These are phyloP conservation scores for Ascocoryne sarcoides DNA, from an alignment of 2,329 filamentous ascomycete species.

Conservation along the genomic window DNA sequence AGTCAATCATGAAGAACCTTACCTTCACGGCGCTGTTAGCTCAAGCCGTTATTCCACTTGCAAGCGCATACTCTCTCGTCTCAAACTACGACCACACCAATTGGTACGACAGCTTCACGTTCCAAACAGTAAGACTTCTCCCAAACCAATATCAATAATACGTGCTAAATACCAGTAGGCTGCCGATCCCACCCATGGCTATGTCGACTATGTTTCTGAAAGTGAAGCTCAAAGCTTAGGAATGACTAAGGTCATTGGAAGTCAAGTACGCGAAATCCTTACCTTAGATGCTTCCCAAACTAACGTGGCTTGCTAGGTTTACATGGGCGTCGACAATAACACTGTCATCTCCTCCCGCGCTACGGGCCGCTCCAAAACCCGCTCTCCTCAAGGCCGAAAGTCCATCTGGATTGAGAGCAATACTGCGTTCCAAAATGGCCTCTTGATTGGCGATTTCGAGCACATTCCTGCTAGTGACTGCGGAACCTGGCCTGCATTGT, in stretches of 20 bases:
- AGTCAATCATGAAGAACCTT: too few species aligned
- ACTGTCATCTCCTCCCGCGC: constrained; percentile 26
- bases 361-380: constrained; percentile 31
- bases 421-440: constrained; percentile 50
- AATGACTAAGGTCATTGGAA: not conserved
- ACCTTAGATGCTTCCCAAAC: too few species aligned
- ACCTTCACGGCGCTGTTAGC: not conserved
- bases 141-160: not conserved
- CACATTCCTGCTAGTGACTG: constrained; percentile 66
- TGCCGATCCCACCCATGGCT: constrained; percentile 58
- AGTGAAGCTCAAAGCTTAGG: not conserved
- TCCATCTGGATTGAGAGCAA: constrained; percentile 61
- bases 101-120: not conserved
- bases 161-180: not conserved
- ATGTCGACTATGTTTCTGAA: constrained; percentile 50
- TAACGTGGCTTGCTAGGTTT: too few species aligned
- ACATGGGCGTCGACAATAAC: constrained; percentile 35
- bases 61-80: not conserved
- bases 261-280: not conserved
- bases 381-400: constrained; percentile 32
- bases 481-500: constrained; percentile 67
- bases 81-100: not conserved
- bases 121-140: not conserved
- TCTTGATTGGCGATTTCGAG: constrained; percentile 62
- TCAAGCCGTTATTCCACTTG: not conserved